Evolutionary conservation across 768 basidiomycete species (phyloP).

Genomic region (Pholiota molesta): DNA sequence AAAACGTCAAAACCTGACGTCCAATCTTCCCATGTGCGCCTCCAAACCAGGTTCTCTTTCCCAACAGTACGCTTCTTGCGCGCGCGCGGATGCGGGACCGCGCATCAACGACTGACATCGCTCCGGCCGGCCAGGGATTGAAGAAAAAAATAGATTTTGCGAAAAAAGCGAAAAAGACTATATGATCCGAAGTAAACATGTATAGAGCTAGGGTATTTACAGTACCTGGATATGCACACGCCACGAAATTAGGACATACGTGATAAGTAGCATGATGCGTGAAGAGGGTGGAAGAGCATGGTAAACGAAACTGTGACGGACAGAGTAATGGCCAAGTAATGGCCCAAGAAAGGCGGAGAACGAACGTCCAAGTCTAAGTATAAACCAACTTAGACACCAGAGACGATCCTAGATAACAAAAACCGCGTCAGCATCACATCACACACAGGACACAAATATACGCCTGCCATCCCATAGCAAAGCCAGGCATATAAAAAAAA

Average conservation of each 20-base stretch:
- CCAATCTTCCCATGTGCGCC: not conserved
- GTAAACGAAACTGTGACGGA: too few relatives aligned
- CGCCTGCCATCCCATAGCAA: not conserved
- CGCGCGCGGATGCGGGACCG: not conserved
- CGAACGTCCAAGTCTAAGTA: constrained; percentile 2
- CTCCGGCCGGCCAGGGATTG: too few relatives aligned
- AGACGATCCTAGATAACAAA: constrained; percentile 31
- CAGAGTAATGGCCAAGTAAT: too few relatives aligned
- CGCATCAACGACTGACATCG: not conserved
- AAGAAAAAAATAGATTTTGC: constrained; percentile 6
- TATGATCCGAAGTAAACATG: constrained; percentile 24
- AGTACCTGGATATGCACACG: constrained; percentile 17
- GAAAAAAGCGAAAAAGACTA: not conserved
- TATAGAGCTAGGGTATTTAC: constrained; percentile 24
- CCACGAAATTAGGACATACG: constrained; percentile 6
- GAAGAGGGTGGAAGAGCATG: too few relatives aligned
- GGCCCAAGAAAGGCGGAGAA: too few relatives aligned
- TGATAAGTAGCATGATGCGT: too few relatives aligned
- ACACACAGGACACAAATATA: not conserved
- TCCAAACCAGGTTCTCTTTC: not conserved
- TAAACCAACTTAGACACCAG: constrained; percentile 28
- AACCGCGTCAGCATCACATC: constrained; percentile 1
- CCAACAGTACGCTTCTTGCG: not conserved
- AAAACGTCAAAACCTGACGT: not conserved
- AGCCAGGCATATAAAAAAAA: not conserved